Conservation (phyloP, 345 rosid genomes). For the Eucalyptus caleyi region DNA sequence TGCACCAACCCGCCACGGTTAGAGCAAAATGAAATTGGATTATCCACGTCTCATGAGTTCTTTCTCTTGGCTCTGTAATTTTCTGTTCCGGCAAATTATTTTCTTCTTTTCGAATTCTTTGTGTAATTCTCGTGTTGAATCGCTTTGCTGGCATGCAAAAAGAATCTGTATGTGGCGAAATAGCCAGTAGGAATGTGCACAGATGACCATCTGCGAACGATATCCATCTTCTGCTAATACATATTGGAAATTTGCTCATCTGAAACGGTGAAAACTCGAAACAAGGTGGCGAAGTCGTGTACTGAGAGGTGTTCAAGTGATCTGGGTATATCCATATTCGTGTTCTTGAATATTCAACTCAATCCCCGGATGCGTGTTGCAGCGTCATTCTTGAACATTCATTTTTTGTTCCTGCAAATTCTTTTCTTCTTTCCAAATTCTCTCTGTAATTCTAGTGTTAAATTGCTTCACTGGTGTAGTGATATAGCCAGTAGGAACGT, state of each 20-base stretch:
- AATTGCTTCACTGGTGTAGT: not conserved
- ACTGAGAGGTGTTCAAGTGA: not conserved
- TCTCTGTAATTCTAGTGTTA: not conserved
- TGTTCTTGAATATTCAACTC: not conserved
- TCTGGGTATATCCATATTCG: not conserved
- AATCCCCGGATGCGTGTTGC: not conserved
- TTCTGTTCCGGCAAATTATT: not conserved
- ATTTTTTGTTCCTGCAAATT: not conserved
- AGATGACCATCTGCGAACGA: not conserved
- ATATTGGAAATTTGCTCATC: not conserved
- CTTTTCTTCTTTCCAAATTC: not conserved
- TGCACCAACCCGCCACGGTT: slow-evolving; percentile 1
- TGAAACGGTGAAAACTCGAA: not conserved
- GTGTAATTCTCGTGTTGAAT: not conserved
- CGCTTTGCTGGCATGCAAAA: not conserved
- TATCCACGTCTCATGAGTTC: not conserved
- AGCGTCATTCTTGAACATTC: no score
- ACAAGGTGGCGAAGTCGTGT: not conserved
- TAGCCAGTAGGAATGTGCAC: not conserved
- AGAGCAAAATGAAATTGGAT: not conserved
- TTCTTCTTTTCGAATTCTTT: not conserved
- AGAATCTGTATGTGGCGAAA: not conserved
- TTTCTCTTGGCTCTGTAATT: not conserved
- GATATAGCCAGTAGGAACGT: not conserved
- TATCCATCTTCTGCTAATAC: not conserved